Percentiles rank a stretch among this genome's conserved stretches.
These are phyloP conservation scores for Azolla pinnata DNA, from an alignment of 75 land plant species.

Conservation along the genomic window DNA sequence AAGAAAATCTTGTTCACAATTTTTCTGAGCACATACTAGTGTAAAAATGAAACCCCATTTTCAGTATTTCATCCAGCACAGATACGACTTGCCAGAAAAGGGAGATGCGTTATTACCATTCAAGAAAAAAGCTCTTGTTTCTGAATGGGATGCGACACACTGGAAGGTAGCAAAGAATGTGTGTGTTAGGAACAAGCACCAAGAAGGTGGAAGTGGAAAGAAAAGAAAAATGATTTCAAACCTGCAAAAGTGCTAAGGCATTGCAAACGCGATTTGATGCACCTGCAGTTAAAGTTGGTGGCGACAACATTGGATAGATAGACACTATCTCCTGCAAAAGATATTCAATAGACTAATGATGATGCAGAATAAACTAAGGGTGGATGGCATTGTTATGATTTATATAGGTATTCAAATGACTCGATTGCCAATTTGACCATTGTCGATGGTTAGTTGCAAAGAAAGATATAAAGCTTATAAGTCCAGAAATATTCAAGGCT, in stretches of 20 bases:
- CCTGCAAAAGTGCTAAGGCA: conserved; percentile 96
- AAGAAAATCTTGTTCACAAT: too few species aligned
- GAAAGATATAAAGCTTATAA: too few species aligned
- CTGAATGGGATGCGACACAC: conserved; percentile 98
- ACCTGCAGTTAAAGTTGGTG: conserved; percentile 76
- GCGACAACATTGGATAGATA: conserved; percentile 81
- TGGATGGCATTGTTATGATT: too few species aligned
- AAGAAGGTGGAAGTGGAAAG: not conserved
- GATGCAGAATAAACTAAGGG: too few species aligned
- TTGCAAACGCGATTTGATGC: conserved; percentile 98
- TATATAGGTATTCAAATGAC: too few species aligned
- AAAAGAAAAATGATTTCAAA: conserved; percentile 11
- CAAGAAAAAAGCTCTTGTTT: conserved; percentile 75
- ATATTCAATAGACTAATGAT: too few species aligned
- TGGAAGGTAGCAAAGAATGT: conserved; percentile 24
- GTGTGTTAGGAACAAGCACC: not conserved
- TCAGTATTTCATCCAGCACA: too few species aligned
- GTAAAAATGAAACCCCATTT: too few species aligned
- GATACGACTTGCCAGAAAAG: not conserved
- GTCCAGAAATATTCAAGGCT: too few species aligned
- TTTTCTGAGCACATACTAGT: too few species aligned
- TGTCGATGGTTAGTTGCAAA: too few species aligned
- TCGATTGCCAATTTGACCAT: too few species aligned
- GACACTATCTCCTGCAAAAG: conserved; percentile 77
- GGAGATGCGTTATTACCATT: conserved; percentile 46